Conservation (phyloP, 257 asterid species). For the Leonotis leonurus region DNA sequence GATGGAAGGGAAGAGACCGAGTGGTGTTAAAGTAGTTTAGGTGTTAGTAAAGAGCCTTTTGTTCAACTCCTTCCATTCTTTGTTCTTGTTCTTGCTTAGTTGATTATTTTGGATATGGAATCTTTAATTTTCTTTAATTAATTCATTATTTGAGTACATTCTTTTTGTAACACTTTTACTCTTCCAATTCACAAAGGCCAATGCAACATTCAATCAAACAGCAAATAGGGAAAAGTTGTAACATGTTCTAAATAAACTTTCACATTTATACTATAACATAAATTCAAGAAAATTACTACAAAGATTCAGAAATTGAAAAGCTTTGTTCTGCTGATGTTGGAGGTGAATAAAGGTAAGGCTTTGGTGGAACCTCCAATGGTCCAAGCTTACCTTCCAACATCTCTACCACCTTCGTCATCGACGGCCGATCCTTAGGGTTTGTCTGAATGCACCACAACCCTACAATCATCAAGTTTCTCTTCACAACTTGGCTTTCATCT, state of each 20-base stretch:
- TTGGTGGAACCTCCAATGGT: slow-evolving; percentile 29
- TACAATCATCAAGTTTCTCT: slow-evolving; percentile 23
- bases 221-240: not conserved
- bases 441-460: slow-evolving; percentile 43
- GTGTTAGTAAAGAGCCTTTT: not conserved
- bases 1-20: slow-evolving; percentile 51
- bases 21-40: slow-evolving; percentile 29
- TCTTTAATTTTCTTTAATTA: not conserved
- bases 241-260: not conserved
- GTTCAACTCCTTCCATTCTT: not conserved
- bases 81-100: not conserved
- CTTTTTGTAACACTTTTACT: slow-evolving; percentile 6
- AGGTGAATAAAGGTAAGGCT: slow-evolving; percentile 18
- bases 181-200: no score
- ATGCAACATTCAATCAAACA: not conserved
- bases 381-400: not conserved
- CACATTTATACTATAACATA: not conserved
- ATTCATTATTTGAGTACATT: slow-evolving; percentile 9
- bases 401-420: slow-evolving; percentile 30
- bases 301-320: not conserved
- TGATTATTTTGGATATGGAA: slow-evolving; percentile 6
- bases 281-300: not conserved
- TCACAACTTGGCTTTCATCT: slow-evolving; percentile 8
- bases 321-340: not conserved
- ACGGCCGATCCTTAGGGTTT: slow-evolving; percentile 17